Evolutionary conservation across 2,329 filamentous ascomycete species (phyloP).

Genomic region (Ophiostoma pallidulum): DNA sequence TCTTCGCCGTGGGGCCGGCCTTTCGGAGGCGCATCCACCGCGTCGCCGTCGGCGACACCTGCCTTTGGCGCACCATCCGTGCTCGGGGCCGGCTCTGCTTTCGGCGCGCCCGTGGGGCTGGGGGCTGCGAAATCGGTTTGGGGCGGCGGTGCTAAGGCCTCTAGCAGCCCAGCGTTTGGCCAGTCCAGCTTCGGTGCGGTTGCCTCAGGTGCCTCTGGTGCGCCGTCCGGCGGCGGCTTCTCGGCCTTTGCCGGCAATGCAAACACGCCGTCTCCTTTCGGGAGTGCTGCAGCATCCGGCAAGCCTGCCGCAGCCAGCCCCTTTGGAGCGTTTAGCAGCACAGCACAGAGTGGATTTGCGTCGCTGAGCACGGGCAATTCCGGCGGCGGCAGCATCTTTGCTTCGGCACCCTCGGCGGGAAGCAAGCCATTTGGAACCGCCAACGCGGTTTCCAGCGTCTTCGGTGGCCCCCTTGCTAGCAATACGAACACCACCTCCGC

Average conservation of each 20-base stretch:
- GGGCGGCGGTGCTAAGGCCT: conserved; percentile 21
- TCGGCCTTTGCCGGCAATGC: conserved; percentile 18
- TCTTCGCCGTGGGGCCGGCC: conserved; percentile 39
- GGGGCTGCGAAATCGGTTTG: conserved; percentile 23
- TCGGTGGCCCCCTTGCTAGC: conserved; percentile 8
- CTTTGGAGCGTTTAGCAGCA: conserved; percentile 17
- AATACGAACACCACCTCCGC: conserved; percentile 29
- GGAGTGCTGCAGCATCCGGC: conserved; percentile 20
- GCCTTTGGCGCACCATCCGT: conserved; percentile 38
- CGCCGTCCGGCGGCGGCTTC: conserved; percentile 19
- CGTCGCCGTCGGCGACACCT: conserved; percentile 26
- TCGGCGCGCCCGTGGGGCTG: conserved; percentile 30
- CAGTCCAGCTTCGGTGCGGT: conserved; percentile 39
- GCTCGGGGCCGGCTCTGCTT: conserved; percentile 19
- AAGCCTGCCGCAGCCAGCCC: conserved; percentile 10
- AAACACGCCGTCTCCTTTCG: conserved; percentile 14
- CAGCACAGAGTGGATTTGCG: conserved; percentile 38
- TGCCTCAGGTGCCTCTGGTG: conserved; percentile 23
- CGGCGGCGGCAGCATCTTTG: conserved; percentile 31
- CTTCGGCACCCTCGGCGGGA: conserved; percentile 21
- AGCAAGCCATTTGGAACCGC: conserved; percentile 27
- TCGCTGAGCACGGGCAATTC: conserved; percentile 30
- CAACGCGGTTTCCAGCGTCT: conserved; percentile 17
- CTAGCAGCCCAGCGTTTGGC: conserved; percentile 40
- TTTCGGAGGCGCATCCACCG: conserved; percentile 17